Base-by-base conservation (phyloP, 208 protist species). In the Acanthamoeba healyi region DNA sequence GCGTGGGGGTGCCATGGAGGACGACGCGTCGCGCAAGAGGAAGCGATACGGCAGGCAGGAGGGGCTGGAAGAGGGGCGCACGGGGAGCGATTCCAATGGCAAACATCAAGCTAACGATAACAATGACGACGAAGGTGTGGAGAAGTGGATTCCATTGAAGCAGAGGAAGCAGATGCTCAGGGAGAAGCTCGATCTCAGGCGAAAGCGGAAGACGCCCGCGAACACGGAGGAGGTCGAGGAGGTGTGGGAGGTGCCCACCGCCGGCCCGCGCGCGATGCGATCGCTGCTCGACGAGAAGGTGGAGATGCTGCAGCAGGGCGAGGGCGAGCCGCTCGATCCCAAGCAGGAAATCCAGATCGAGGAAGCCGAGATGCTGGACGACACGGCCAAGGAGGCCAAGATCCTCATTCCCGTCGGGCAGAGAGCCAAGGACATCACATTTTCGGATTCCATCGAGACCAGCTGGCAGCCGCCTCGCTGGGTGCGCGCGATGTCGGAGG, bases 401-500 rank as follows among this genome's bases (percentile, higher is more conserved):
- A 90, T 90, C 54, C 38, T 90, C 12, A 90, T 90, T 70, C 82
- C 82, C 0, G 82, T 90, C 2, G 56, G 14, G 22, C 82, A 90
- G 36, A 34, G 82, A 34, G 82, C 82, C 12, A 90, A 90, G 38
- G 70, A 81, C 34, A 93, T 93, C 89, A 93, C 42, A 14, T 84
- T 82, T 24, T 32, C 56, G 6, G 63, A 84, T 26, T 46, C 58
- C 12, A 74, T 93, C 17, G 40, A 93, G 54, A 93, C 89, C 32
- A 81, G 89, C 67, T 93, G 89, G 89, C 42, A 40, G 34, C 63
- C 89, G 29, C 70, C 70, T 32, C 56, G 70, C 1, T 84, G 89
- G 89, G 42, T 84, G 46, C 63, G 65, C 1, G 67, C 94, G 19
- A 95, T 97, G 90, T 58, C 51, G 15, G 92, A 96, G 19, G 38